A percentile compares a stretch with the other conserved stretches of the same genome.
Evolutionary conservation across 441 rosid species (phyloP).

Genomic region (Arabidopsis hybrid): DNA sequence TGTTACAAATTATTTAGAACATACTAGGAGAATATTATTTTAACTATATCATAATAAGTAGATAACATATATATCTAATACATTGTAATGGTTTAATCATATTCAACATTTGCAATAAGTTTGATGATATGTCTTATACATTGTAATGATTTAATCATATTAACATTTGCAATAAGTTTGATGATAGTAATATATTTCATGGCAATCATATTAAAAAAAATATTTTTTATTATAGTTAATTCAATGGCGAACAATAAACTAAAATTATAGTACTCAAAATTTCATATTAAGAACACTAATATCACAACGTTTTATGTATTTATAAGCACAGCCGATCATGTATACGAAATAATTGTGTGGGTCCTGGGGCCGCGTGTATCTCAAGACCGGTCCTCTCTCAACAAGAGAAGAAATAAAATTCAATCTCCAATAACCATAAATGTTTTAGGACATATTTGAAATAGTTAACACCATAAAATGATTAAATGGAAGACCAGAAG

Average conservation of each 20-base stretch:
- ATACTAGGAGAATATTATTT: not conserved
- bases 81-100: too few relatives aligned
- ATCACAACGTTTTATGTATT: not conserved
- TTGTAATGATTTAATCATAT: not conserved
- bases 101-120: too few relatives aligned
- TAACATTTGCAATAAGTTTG: not conserved
- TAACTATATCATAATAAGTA: too few relatives aligned
- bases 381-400: not conserved
- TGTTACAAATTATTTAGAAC: not conserved
- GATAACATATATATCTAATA: too few relatives aligned
- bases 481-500: constrained; percentile 8
- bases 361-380: not conserved
- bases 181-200: not conserved
- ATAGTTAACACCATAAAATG: not conserved
- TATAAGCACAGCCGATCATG: not conserved
- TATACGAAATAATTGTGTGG: not conserved
- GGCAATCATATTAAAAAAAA: too few relatives aligned
- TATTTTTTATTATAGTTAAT: too few relatives aligned
- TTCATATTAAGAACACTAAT: not conserved
- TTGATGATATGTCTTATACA: too few relatives aligned
- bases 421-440: not conserved
- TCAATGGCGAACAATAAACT: too few relatives aligned
- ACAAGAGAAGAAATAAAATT: constrained; percentile 1
- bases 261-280: not conserved
- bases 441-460: not conserved